phyloP scores from a whole-genome alignment of 2,329 filamentous ascomycete genomes.

The Fusarium mundagurra region DNA sequence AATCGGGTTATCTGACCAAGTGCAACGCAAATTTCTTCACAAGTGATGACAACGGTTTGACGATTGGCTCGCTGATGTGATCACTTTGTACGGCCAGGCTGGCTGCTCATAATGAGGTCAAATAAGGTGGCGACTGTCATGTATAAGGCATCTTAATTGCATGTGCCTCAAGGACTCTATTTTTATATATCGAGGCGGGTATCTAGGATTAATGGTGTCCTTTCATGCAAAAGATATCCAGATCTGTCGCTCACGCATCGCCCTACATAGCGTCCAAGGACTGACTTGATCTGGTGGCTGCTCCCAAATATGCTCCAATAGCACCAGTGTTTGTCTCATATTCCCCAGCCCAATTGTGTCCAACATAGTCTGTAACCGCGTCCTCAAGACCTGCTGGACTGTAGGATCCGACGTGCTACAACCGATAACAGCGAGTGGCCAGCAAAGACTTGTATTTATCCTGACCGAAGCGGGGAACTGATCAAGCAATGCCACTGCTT shows the following conservation, averaged over 20 bases:
- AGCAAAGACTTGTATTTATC: slow-evolving; percentile 54
- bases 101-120: not conserved
- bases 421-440: slow-evolving; percentile 52
- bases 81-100: not conserved
- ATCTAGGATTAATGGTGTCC: slow-evolving; percentile 9
- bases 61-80: not conserved
- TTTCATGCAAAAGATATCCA: slow-evolving; percentile 60
- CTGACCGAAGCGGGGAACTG: slow-evolving; percentile 47
- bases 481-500: slow-evolving; percentile 45
- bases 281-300: slow-evolving; percentile 44
- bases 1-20: accelerated
- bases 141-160: not conserved
- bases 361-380: slow-evolving; percentile 48
- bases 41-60: not conserved
- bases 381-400: slow-evolving; percentile 50
- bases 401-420: slow-evolving; percentile 48
- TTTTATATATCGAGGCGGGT: slow-evolving; percentile 12
- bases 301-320: slow-evolving; percentile 56
- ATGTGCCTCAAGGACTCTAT: slow-evolving; percentile 16
- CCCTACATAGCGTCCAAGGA: slow-evolving; percentile 56
- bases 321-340: slow-evolving; percentile 53
- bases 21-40: not conserved
- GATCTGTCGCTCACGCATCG: slow-evolving; percentile 58
- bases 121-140: not conserved
- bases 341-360: slow-evolving; percentile 55